phyloP scores from a whole-genome alignment of 257 asterid genomes.

The Capsicum baccatum region DNA sequence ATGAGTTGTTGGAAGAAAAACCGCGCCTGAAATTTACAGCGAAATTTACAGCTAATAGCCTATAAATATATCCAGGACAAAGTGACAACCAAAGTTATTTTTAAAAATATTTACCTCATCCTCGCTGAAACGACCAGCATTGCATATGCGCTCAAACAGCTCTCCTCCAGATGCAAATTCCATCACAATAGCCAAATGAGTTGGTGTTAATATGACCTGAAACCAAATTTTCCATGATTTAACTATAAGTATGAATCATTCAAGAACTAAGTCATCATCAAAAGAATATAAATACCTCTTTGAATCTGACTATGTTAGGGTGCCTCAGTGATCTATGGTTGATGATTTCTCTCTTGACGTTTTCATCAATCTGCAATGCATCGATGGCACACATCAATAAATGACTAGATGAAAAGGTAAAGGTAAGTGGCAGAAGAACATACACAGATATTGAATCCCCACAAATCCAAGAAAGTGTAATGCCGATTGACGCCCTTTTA shows the following conservation, averaged over 20 bases:
- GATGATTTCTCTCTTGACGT: conserved; percentile 90
- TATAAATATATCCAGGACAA: conserved; percentile 29
- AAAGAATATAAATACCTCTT: conserved; percentile 57
- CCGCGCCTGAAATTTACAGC: conserved; percentile 64
- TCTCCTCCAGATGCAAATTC: conserved; percentile 99
- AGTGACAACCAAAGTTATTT: background rate
- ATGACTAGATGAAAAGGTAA: background rate
- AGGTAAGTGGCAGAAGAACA: background rate
- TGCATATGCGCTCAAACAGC: conserved; percentile 92
- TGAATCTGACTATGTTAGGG: conserved; percentile 88
- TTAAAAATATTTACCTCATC: conserved; percentile 70
- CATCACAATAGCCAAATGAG: conserved; percentile 98
- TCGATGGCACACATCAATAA: background rate
- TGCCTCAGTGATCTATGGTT: conserved; percentile 94
- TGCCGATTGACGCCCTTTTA: background rate
- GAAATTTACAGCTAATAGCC: conserved; percentile 26
- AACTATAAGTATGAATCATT: background rate
- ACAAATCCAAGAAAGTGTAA: background rate
- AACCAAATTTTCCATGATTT: background rate
- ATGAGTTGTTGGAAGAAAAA: conserved; percentile 98
- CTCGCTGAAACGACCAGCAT: conserved; percentile 97
- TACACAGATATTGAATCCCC: background rate
- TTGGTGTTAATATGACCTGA: conserved; percentile 89
- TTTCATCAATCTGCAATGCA: conserved; percentile 76
- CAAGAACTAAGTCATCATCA: background rate